A percentile compares a stretch with the other conserved stretches of the same genome.
Conservation (phyloP, 805 yeast species). For the Sugiyamaella marilandica region DNA sequence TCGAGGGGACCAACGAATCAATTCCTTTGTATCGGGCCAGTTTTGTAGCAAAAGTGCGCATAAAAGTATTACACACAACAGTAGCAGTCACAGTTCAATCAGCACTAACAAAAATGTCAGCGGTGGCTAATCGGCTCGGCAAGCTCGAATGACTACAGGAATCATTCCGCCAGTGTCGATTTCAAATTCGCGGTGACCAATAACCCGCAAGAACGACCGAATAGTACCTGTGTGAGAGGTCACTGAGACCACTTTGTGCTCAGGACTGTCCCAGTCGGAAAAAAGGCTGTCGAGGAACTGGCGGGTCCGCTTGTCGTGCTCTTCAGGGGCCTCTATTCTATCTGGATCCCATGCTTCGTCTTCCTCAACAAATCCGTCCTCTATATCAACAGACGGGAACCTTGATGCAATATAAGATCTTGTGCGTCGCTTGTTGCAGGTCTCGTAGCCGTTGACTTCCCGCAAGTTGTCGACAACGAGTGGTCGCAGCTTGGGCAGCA, state of each 20-base stretch:
- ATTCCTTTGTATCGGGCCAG: too few relatives aligned
- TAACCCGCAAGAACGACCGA: constrained; percentile 43
- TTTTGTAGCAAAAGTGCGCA: too few relatives aligned
- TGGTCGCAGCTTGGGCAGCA: constrained; percentile 32
- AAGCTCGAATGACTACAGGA: constrained; percentile 42
- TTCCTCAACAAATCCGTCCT: constrained; percentile 43
- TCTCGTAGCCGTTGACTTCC: constrained; percentile 47
- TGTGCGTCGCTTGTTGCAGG: constrained; percentile 45
- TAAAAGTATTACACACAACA: too few relatives aligned
- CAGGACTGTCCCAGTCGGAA: constrained; percentile 19
- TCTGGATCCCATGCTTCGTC: constrained; percentile 42
- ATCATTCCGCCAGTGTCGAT: constrained; percentile 55
- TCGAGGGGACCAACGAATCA: too few relatives aligned
- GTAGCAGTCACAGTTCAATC: too few relatives aligned
- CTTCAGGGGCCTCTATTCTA: constrained; percentile 42
- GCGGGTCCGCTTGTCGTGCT: constrained; percentile 43
- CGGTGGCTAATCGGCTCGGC: neutral
- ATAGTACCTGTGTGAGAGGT: constrained; percentile 52
- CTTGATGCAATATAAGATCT: constrained; percentile 37
- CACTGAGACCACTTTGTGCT: constrained; percentile 28
- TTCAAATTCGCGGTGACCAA: constrained; percentile 45
- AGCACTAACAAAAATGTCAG: too few relatives aligned
- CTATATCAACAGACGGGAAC: constrained; percentile 42
- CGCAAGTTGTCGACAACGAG: constrained; percentile 43
- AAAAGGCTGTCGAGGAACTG: constrained; percentile 45